These are phyloP conservation scores for Pestalotiopsis sp. DNA, from an alignment of 2,329 filamentous ascomycete genomes.

Conservation along the genomic window DNA sequence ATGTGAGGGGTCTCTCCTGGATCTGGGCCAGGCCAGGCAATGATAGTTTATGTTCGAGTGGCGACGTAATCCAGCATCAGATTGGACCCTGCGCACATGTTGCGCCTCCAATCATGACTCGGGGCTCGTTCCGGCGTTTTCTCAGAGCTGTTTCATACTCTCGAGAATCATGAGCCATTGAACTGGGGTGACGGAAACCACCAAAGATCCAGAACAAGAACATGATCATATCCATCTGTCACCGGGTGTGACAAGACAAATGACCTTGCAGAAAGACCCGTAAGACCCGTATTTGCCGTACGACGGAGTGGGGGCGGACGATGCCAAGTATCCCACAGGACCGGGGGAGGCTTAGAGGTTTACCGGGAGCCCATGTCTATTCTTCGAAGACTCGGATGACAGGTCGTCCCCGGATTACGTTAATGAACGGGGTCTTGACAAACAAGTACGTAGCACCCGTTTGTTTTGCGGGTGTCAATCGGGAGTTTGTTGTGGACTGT, in stretches of 20 bases:
- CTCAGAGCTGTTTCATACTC: too few relatives aligned
- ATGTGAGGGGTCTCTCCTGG: neutral
- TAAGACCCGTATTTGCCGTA: neutral
- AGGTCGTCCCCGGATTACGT: neutral
- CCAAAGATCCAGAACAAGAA: neutral
- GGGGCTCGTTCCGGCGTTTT: neutral
- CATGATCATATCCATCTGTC: neutral
- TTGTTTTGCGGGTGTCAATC: neutral
- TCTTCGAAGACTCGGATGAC: neutral
- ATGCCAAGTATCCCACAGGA: conserved; percentile 3
- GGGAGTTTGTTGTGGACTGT: neutral
- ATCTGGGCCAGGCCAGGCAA: neutral
- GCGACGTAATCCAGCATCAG: neutral
- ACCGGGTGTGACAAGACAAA: neutral
- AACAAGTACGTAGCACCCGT: neutral
- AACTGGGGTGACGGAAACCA: too few relatives aligned
- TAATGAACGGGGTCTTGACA: neutral
- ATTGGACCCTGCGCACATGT: neutral
- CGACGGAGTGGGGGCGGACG: neutral
- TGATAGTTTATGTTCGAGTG: neutral
- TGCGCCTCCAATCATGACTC: neutral
- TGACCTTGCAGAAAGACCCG: neutral
- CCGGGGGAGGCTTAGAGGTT: neutral
- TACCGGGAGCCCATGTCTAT: neutral
- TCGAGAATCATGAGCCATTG: too few relatives aligned